These are phyloP conservation scores for Candida easanensis DNA, from an alignment of 805 yeast species.

Conservation along the genomic window DNA sequence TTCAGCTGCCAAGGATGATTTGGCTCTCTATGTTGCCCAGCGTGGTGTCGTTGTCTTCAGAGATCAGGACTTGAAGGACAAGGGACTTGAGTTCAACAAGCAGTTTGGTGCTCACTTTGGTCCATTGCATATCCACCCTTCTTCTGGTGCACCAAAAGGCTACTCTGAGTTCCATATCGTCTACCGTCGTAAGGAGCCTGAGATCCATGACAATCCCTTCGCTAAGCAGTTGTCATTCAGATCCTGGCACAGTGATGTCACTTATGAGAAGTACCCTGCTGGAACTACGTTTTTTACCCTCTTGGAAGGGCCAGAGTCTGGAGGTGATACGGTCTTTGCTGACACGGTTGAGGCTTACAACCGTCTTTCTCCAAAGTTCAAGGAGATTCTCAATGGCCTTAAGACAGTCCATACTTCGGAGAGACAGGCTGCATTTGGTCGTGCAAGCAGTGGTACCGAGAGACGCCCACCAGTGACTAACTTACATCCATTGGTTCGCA, in stretches of 20 bases:
- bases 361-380: slow-evolving; percentile 63
- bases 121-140: slow-evolving; percentile 69
- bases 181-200: slow-evolving; percentile 44
- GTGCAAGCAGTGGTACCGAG: slow-evolving; percentile 58
- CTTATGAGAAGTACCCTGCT: slow-evolving; percentile 73
- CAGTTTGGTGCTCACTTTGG: slow-evolving; percentile 67
- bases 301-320: slow-evolving; percentile 57
- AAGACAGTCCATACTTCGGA: slow-evolving; percentile 68
- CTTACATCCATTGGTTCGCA: slow-evolving; percentile 65
- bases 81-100: slow-evolving; percentile 45
- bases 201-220: slow-evolving; percentile 30
- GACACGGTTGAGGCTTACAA: slow-evolving; percentile 69
- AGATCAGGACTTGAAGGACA: slow-evolving; percentile 60
- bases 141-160: slow-evolving; percentile 66
- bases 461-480: slow-evolving; percentile 56
- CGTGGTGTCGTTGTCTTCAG: slow-evolving; percentile 68
- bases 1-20: slow-evolving; percentile 59
- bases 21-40: slow-evolving; percentile 66
- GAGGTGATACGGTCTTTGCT: slow-evolving; percentile 82
- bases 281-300: slow-evolving; percentile 66
- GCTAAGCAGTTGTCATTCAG: slow-evolving; percentile 23
- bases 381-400: slow-evolving; percentile 55
- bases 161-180: slow-evolving; percentile 62
- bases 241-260: slow-evolving; percentile 71
- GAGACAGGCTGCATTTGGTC: slow-evolving; percentile 64